A percentile compares a stretch with the other conserved stretches of the same genome.
Conservation (phyloP, 2,329 filamentous ascomycete species). For the Sporothrix euskadiensis region DNA sequence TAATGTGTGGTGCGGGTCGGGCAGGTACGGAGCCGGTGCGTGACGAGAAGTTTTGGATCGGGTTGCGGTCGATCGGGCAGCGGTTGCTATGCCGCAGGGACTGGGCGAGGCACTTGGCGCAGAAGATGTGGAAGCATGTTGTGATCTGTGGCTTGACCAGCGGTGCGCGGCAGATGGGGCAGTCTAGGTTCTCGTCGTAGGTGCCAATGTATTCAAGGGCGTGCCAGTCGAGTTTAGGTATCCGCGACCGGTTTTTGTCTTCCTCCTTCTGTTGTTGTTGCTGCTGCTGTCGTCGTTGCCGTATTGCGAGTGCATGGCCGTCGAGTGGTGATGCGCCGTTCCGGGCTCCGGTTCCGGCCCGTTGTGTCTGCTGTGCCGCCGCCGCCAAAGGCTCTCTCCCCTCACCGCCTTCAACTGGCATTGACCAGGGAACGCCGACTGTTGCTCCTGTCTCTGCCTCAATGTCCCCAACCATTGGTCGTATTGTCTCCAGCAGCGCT, state of each 20-base stretch:
- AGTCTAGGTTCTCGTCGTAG: constrained; percentile 42
- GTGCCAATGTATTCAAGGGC: constrained; percentile 39
- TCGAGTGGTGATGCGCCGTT: background rate
- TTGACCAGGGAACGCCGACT: background rate
- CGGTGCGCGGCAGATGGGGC: constrained; percentile 57
- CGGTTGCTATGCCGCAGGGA: constrained; percentile 46
- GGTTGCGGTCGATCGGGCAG: constrained; percentile 61
- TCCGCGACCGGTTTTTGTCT: constrained; percentile 7
- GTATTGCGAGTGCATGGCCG: background rate
- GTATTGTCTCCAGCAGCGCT: background rate
- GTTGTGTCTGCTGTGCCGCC: background rate
- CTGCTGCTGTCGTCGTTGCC: background rate
- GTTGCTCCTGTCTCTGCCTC: background rate
- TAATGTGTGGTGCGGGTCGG: constrained; percentile 46
- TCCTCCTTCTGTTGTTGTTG: background rate
- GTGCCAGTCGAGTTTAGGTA: constrained; percentile 39
- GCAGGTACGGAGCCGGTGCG: constrained; percentile 29
- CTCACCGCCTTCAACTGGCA: background rate
- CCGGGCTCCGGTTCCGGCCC: background rate
- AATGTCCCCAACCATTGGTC: background rate
- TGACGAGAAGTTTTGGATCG: constrained; percentile 40
- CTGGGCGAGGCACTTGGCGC: constrained; percentile 55
- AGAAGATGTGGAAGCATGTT: constrained; percentile 65
- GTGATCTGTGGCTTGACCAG: constrained; percentile 63
- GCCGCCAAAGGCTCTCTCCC: background rate